Evolutionary conservation across 768 basidiomycete genomes (phyloP), one percentile per base, ranked within the genome.

Genomic region (Termitomyces heimii): DNA sequence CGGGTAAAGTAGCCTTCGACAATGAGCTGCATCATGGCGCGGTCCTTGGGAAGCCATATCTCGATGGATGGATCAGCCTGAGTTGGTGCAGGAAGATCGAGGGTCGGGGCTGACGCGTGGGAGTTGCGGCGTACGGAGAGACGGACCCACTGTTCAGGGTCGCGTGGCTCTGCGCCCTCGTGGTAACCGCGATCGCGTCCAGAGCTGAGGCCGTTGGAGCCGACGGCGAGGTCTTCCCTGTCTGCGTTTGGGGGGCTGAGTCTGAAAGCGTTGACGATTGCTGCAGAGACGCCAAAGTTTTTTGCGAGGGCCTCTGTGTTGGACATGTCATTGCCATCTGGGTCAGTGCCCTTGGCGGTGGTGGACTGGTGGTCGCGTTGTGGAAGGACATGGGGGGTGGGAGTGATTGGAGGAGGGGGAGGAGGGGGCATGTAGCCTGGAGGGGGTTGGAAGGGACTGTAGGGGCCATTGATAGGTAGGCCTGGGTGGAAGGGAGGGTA

Each of bases 11-110:
- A 94, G 50, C 82, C 79, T 13, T 86, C 78, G 56, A 88, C 76
- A 60, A 92, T 82, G 50, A 73, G 71, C 44, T 76, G 70, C 14
- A 85, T 82, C 75, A 86, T 84, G 8, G 76, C 74, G 52, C 87
- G 84, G 67, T 92, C 88, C 66, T 86, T 88, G 24, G 92, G 92
- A 18, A 94, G 73, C 84, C 84, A 91, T 50, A 88, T 70, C 4
- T 78, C 72, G 37, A 87, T 72, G 12, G 75, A 66, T 35, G 76
- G 60, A 5, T 68, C 59, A 46, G 62, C 63, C 20, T 68, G 63
- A n/a, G 58, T 67, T 56, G 66, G 75, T 54, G 53, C 65, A 46
- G 60, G 68, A 32, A 74, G 63, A 12, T 76, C 70, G 20, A 77
- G 66, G 63, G 71, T 71, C 18, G 73, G 67, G 12, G 63, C 62